These are phyloP conservation scores for Pulveroboletus sp. DNA, from an alignment of 1,284 basidiomycete species.

Conservation along the genomic window DNA sequence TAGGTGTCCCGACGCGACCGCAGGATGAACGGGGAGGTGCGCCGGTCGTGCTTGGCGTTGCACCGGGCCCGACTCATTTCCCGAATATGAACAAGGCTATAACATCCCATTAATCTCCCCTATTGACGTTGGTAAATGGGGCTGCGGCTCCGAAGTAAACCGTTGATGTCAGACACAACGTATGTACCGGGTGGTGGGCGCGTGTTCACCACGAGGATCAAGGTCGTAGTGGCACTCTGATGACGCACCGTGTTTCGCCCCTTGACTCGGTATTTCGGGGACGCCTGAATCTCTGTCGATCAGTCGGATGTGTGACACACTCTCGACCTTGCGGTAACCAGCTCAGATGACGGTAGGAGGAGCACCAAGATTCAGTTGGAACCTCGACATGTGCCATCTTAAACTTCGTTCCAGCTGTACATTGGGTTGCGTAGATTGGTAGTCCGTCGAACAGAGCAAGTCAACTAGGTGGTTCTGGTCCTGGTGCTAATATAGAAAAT, in stretches of 20 bases:
- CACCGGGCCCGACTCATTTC: slow-evolving; percentile 21
- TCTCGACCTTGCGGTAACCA: not conserved
- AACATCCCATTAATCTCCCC: not conserved
- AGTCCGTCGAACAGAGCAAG: not conserved
- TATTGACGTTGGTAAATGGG: slow-evolving; percentile 13
- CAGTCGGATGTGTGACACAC: not conserved
- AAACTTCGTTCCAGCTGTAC: too few relatives aligned
- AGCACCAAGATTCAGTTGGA: not conserved
- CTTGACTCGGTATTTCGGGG: not conserved
- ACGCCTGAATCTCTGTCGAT: not conserved
- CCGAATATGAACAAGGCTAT: not conserved
- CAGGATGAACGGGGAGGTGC: slow-evolving; percentile 1
- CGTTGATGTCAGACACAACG: slow-evolving; percentile 13
- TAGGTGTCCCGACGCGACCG: slow-evolving; percentile 11
- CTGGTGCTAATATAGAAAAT: too few relatives aligned
- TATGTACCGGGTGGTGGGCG: slow-evolving; percentile 11
- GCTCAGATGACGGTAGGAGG: not conserved
- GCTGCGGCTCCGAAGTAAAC: slow-evolving; percentile 25
- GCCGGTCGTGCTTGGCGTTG: slow-evolving; percentile 8
- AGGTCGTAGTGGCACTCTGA: not conserved
- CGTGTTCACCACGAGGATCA: slow-evolving; percentile 23
- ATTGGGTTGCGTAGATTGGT: too few relatives aligned
- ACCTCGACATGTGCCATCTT: not conserved
- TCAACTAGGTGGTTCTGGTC: not conserved
- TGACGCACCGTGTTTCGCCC: not conserved